Evolutionary conservation across 2,329 filamentous ascomycete genomes (phyloP).

Genomic region (Phialophora verrucosa): DNA sequence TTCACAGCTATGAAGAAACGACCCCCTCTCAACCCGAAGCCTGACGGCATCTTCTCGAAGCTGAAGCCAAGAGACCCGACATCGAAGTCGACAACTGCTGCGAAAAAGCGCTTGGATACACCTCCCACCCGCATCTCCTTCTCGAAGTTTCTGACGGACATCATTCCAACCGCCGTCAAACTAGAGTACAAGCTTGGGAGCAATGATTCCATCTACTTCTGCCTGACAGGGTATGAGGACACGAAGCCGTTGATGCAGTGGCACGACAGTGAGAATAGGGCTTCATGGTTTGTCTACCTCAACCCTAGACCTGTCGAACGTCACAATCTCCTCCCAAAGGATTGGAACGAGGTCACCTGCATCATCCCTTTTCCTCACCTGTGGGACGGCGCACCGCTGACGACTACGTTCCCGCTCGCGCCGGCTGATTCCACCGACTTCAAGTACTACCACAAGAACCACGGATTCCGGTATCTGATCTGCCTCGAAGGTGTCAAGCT

Average conservation of each 20-base stretch:
- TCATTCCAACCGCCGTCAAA: not conserved
- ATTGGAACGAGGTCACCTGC: conserved; percentile 1
- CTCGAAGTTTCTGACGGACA: not conserved
- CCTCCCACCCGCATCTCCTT: conserved; percentile 3
- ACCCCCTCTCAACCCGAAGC: not conserved
- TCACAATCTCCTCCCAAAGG: not conserved
- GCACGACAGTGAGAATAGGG: not conserved
- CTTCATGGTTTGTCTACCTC: not conserved
- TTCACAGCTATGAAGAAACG: not conserved
- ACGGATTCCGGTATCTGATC: not conserved
- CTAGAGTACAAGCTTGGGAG: not conserved
- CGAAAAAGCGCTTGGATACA: not conserved
- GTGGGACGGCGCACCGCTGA: not conserved
- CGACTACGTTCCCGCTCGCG: not conserved
- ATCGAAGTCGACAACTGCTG: not conserved
- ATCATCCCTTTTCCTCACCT: not conserved
- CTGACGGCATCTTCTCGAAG: conserved; percentile 3
- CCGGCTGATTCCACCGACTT: not conserved
- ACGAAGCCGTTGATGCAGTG: conserved; percentile 9
- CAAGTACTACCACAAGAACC: conserved; percentile 7
- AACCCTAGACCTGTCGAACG: not conserved
- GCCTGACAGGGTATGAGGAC: not conserved
- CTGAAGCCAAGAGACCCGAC: not conserved
- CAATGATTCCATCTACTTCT: not conserved
- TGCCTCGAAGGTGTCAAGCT: not conserved